A percentile compares a stretch with the other conserved stretches of the same genome.
Evolutionary conservation across 306 rosid genomes (phyloP).

Genomic region (Lathyrus oleraceus): DNA sequence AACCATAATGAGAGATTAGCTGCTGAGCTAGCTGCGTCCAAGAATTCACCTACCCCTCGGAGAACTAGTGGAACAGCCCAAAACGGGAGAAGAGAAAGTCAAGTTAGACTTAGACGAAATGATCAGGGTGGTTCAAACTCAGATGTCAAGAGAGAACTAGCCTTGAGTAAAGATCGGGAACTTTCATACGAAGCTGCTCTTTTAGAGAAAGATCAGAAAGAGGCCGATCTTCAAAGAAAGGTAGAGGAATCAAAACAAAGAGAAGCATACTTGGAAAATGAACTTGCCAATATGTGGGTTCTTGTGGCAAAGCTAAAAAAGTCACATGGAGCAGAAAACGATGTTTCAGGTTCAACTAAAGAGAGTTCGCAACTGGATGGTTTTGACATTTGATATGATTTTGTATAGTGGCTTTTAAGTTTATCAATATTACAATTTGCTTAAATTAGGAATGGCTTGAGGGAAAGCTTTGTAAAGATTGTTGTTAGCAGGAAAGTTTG

Average conservation of each 20-base stretch:
- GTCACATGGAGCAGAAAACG: constrained; percentile 69
- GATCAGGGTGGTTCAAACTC: constrained; percentile 63
- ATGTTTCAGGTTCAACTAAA: constrained; percentile 59
- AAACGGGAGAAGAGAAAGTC: constrained; percentile 78
- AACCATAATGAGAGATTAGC: constrained; percentile 78
- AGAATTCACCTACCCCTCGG: constrained; percentile 72
- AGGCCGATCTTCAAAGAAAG: constrained; percentile 74
- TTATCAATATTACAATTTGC: constrained; percentile 38
- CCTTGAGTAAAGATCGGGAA: constrained; percentile 80
- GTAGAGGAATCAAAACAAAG: constrained; percentile 92
- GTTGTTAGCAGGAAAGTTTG: constrained; percentile 37
- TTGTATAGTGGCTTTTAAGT: constrained; percentile 47
- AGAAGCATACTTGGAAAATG: constrained; percentile 92
- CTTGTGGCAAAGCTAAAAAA: constrained; percentile 91
- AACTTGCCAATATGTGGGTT: constrained; percentile 99
- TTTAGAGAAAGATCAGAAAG: constrained; percentile 71
- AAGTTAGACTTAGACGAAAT: constrained; percentile 52
- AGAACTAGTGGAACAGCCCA: constrained; percentile 50
- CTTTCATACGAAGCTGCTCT: constrained; percentile 73
- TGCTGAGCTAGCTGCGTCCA: constrained; percentile 71
- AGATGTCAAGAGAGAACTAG: constrained; percentile 77
- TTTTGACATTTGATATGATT: constrained; percentile 50
- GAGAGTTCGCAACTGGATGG: constrained; percentile 52
- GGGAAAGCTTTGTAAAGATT: constrained; percentile 49
- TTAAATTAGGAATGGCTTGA: constrained; percentile 49